Base-by-base conservation (phyloP, 2,329 filamentous ascomycete genomes). In the Aspergillus brunneoviolaceus region DNA sequence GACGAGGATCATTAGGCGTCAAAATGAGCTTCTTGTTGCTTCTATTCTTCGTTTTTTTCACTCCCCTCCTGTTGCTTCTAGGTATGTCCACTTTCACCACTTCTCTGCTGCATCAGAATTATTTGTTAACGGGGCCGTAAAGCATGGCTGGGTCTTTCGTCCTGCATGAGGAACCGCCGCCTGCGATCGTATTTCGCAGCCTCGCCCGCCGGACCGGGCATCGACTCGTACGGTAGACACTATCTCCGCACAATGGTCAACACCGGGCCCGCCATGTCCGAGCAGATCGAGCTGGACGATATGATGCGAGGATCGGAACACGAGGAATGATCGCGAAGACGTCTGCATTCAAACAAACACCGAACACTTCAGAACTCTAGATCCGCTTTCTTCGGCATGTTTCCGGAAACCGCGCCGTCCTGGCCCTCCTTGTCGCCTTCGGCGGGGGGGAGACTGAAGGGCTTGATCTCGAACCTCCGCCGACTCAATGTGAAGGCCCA, bases 401-500 rank as follows among this genome's bases (percentile, higher is more conserved):
- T 76, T 53, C 71, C 71, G 62, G 71, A 63, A 48, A 69, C 74
- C 59, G 76, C 76, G 12, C 77, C 79, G 60, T 82, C 80, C 70
- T 87, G 85, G 14, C 82, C 85, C 68, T 86, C 85, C 49, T 78
- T 84, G 65, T 92, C 91, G 2, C 89, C 91, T 57, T 92, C 90
- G 47, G 94, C 81, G 0, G 95, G 95, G 27, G 95, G 95, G 49
- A 99, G 80, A 72, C 90, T 95, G 76, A 92, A 97, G 0, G 92
- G 92, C 69, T 89, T 90, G 64, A 99, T 92, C 45, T 91, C 85
- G 66, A 99, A 87, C 55, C 91, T 93, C 68, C 85, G 88, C 69
- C 91, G 84, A 74, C 92, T 96, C 55, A 99, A 78, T 62, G 88
- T 93, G 74, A 99, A 99, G 4, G 92, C 92, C 76, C 96, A 84